phyloP scores from a whole-genome alignment of 2,329 filamentous ascomycete genomes.

The Tolypocladium nubicola region DNA sequence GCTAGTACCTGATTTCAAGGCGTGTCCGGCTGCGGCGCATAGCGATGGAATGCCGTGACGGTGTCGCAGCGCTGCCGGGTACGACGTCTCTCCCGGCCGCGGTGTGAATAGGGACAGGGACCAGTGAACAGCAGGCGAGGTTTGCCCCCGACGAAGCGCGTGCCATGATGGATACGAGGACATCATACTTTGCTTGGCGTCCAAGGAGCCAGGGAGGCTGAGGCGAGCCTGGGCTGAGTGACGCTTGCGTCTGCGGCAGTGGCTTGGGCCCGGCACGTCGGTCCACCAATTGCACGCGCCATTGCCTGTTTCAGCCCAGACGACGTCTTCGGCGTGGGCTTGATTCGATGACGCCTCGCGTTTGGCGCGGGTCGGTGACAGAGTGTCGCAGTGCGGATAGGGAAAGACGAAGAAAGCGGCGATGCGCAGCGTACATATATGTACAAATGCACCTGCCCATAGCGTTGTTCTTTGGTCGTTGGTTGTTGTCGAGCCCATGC shows the following conservation, averaged over 20 bases:
- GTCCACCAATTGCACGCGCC: neutral
- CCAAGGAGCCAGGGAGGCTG: neutral
- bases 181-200: neutral
- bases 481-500: neutral
- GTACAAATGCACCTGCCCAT: neutral
- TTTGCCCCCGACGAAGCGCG: neutral
- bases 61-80: neutral
- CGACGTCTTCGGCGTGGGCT: neutral
- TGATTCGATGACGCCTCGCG: neutral
- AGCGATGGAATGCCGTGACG: neutral
- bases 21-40: neutral
- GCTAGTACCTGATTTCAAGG: neutral
- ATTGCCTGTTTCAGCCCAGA: neutral
- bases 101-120: neutral
- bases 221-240: neutral
- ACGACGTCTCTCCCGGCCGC: neutral
- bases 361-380: neutral
- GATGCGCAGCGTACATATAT: neutral
- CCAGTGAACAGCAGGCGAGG: neutral
- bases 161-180: neutral
- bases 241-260: neutral
- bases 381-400: neutral
- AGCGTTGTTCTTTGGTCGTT: neutral
- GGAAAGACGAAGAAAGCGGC: neutral
- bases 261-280: neutral